Evolutionary conservation across 1,139 yeast species (phyloP).

Genomic region (Yamadazyma siamensis): DNA sequence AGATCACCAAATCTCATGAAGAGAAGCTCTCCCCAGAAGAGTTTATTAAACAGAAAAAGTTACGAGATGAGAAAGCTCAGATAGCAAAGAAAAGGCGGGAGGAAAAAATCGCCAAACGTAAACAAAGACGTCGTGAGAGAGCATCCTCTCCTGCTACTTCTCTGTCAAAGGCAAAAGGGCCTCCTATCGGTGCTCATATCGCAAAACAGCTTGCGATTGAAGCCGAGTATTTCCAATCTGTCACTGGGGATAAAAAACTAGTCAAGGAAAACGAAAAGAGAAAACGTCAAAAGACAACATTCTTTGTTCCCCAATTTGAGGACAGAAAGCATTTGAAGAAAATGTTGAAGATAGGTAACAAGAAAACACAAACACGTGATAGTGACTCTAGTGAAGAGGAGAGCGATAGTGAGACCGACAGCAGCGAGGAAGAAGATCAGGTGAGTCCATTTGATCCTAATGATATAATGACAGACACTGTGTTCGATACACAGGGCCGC

Average conservation of each 20-base stretch:
- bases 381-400: constrained; percentile 12
- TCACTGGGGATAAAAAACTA: constrained; percentile 32
- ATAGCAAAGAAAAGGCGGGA: constrained; percentile 8
- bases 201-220: constrained; percentile 19
- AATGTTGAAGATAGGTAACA: constrained; percentile 5
- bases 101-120: constrained; percentile 1
- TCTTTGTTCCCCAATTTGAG: constrained; percentile 23
- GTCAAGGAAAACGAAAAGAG: constrained; percentile 34
- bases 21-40: constrained; percentile 6
- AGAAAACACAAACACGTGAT: constrained; percentile 4
- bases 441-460: constrained; percentile 39
- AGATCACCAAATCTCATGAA: constrained; percentile 1
- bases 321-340: constrained; percentile 14
- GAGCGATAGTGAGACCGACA: constrained; percentile 10
- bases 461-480: constrained; percentile 33
- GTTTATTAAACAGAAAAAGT: constrained; percentile 8
- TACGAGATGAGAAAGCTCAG: constrained; percentile 6
- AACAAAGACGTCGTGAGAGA: not conserved
- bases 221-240: constrained; percentile 37
- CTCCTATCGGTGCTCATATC: not conserved
- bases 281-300: constrained; percentile 24
- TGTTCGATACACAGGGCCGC: constrained; percentile 28
- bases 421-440: constrained; percentile 18
- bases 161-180: no score
- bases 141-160: not conserved